These are phyloP conservation scores for Ogataea polymorpha DNA, from an alignment of 805 yeast genomes.

Conservation along the genomic window DNA sequence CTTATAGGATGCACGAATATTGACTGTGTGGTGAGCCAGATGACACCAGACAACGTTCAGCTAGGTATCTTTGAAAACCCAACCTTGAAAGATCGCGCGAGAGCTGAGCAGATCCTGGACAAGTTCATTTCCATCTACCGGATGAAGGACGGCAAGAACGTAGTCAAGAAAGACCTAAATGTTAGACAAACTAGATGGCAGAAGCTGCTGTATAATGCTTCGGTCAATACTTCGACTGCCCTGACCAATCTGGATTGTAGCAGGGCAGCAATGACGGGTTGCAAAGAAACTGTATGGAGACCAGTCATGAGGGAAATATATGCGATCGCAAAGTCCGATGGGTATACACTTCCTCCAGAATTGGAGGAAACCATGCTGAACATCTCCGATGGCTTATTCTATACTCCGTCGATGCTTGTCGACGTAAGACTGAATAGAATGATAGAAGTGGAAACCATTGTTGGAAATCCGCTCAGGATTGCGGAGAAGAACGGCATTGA, in stretches of 20 bases:
- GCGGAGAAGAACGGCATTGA: constrained; percentile 38
- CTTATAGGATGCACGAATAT: constrained; percentile 32
- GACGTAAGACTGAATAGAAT: constrained; percentile 37
- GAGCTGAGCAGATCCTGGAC: constrained; percentile 23
- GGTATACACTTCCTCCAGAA: constrained; percentile 35
- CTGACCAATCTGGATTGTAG: constrained; percentile 36
- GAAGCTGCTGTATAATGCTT: constrained; percentile 43
- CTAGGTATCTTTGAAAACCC: constrained; percentile 34
- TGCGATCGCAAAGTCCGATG: constrained; percentile 45
- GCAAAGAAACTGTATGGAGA: constrained; percentile 23
- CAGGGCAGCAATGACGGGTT: constrained; percentile 28
- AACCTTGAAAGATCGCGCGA: constrained; percentile 19
- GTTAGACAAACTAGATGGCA: constrained; percentile 40
- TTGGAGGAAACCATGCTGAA: constrained; percentile 34
- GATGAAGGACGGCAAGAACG: constrained; percentile 22
- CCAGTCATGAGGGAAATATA: constrained; percentile 45
- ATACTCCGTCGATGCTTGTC: constrained; percentile 46
- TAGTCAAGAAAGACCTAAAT: constrained; percentile 28
- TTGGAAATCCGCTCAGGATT: constrained; percentile 37
- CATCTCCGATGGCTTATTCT: constrained; percentile 37
- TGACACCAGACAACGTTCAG: constrained; percentile 31
- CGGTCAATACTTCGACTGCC: constrained; percentile 41
- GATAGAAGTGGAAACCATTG: constrained; percentile 41
- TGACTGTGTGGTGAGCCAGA: constrained; percentile 28
- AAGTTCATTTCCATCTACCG: constrained; percentile 30